Conservation (phyloP, 495 filamentous ascomycete genomes). For the Penicillium steckii region DNA sequence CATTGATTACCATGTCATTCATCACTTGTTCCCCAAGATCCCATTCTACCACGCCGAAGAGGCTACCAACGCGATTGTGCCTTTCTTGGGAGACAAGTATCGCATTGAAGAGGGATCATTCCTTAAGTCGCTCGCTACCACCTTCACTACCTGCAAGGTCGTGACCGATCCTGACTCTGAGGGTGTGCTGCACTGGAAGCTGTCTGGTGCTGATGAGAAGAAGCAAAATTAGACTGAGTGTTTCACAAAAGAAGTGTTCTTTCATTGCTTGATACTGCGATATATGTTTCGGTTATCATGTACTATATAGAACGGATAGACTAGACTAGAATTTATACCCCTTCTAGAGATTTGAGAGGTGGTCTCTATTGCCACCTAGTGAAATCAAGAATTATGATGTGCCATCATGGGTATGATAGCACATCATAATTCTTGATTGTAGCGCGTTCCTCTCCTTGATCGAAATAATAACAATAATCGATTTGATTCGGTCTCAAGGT, state of each 20-base stretch:
- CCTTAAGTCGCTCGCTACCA: constrained; percentile 18
- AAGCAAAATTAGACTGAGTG: constrained; percentile 16
- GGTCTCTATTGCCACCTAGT: too few species aligned
- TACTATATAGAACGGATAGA: background rate
- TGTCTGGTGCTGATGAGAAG: constrained; percentile 5
- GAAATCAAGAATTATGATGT: too few species aligned
- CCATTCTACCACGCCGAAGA: constrained; percentile 92
- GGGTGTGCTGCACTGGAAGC: constrained; percentile 20
- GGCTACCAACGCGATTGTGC: constrained; percentile 79
- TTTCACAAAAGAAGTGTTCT: background rate
- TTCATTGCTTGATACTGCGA: background rate
- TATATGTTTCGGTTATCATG: background rate
- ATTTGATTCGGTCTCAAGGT: too few species aligned
- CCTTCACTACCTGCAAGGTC: constrained; percentile 21
- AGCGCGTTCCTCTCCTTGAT: too few species aligned
- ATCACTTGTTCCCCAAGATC: constrained; percentile 83
- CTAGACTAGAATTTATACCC: too few species aligned
- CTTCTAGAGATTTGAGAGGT: too few species aligned
- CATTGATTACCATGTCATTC: constrained; percentile 88
- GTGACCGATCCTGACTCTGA: constrained; percentile 15
- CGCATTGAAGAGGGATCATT: constrained; percentile 28
- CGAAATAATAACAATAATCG: too few species aligned
- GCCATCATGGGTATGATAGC: too few species aligned
- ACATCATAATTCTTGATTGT: too few species aligned
- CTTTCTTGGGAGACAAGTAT: constrained; percentile 81